Evolutionary conservation across 2,329 filamentous ascomycete species (phyloP), one percentile per base, ranked within the genome.

Genomic region (Ceratocystis alfenasii): DNA sequence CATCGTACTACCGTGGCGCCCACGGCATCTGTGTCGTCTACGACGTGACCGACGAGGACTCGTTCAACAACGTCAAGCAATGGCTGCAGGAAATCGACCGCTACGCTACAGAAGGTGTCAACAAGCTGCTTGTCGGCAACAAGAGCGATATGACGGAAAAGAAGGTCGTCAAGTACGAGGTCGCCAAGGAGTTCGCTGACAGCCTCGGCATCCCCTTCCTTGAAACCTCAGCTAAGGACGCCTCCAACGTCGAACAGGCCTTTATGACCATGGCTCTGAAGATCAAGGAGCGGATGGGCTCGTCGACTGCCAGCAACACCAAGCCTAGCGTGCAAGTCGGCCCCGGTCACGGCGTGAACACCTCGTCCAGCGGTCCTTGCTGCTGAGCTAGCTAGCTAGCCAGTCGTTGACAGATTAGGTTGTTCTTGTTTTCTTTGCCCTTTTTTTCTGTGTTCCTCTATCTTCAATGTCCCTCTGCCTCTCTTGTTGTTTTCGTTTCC

Each of bases 61-160:
- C 90, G 36, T 99, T 99, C 90, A 97, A 99, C 87, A 99, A 97
- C 81, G 94, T 99, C 74, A 97, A 99, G 89, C 94, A 99, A 83
- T 99, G 94, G 94, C 86, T 99, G 69, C 94, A 99, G 79, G 94
- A 99, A 81, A 99, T 99, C 73, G 94, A 99, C 81, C 87, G 94
- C 77, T 97, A 99, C 75, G 94, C 94, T 72, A 99, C 94, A 71
- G 94, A 99, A 80, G 94, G 94, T 71, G 94, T 99, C 75, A 99
- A 99, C 86, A 99, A 99, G 85, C 84, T 99, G 71, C 87, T 99
- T 69, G 93, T 99, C 69, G 94, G 94, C 75, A 99, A 99, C 88
- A 99, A 99, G 88, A 96, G 91, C 80, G 94, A 99, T 89, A 97
- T 99, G 91, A 87, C 93, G 68, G 94, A 99, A 81, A 99, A 99